Base-by-base conservation (phyloP, 78 protist genomes). In the Polysphondylium violaceum region DNA sequence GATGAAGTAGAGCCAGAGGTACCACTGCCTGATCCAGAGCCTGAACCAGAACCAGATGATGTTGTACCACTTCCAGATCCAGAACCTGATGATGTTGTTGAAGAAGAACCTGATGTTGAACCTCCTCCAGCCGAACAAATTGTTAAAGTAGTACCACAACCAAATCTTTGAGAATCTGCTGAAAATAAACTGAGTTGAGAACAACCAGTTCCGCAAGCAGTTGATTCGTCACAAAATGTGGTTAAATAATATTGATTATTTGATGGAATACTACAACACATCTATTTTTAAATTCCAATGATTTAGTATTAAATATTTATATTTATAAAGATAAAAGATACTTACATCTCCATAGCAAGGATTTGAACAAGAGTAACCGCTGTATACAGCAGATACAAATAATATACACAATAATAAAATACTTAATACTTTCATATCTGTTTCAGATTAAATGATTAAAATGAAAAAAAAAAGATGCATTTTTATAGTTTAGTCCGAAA, bases 101-200 rank as follows among this genome's bases (percentile, higher is more conserved):
- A 55, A 14, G 33, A 33, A 9, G 76, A 60, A 25, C 76, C 88
- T 23, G 74, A 29, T 2, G 88, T 51, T 5, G 35, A 9, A 81
- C 86, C 86, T 21, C 86, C 86, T 29, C 73, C 64, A 17, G 55
- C 31, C 14, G 72, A 61, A 27, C 86, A 76, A 43, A 76, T 43
- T 7, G 86, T 76, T 25, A 76, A 44, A 36, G 64, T 58, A 2
- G 29, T 72, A 43, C 86, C 86, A 38, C 86, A 76, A 60, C 86
- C 86, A 60, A 76, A 76, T 8, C 86, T 21, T 76, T 76, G 86
- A n/a, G 59, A 40, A 60, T 76, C 86, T 23, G 86, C 86, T 29
- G 69, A 9, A 25, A 56, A 76, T 19, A 60, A 75, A 17, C 40
- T 55, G 16, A 3, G 0, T 38, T 61, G 33, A 14, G 86, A 60